These are phyloP conservation scores for Suillus americanus DNA, from an alignment of 768 basidiomycete genomes.

Conservation along the genomic window DNA sequence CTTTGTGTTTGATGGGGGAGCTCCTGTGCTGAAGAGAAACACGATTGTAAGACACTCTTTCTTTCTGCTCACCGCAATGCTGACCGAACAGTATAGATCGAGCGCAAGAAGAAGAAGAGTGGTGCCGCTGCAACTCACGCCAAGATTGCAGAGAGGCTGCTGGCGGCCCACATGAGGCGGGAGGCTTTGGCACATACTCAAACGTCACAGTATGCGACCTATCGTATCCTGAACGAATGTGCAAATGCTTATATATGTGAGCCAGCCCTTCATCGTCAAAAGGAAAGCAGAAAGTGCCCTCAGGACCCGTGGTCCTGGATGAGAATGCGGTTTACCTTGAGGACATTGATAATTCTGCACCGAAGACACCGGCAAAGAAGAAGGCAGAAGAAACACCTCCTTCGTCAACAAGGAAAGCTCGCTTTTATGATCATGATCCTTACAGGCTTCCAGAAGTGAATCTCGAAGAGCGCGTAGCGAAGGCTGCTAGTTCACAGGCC, in stretches of 20 bases:
- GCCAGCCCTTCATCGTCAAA: constrained; percentile 30
- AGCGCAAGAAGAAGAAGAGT: constrained; percentile 86
- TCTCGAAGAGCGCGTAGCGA: constrained; percentile 59
- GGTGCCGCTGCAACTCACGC: constrained; percentile 86
- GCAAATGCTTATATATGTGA: background rate
- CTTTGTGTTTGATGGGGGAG: constrained; percentile 98
- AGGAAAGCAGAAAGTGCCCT: constrained; percentile 46
- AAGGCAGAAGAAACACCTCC: constrained; percentile 34
- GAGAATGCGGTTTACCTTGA: constrained; percentile 86
- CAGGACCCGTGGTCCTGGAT: constrained; percentile 53
- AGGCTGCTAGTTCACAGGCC: constrained; percentile 55
- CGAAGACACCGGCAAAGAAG: constrained; percentile 48
- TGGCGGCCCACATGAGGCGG: constrained; percentile 90
- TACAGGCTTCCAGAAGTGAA: constrained; percentile 89
- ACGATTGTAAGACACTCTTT: constrained; percentile 67
- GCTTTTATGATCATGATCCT: constrained; percentile 82
- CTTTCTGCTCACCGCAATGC: background rate
- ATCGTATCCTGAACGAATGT: background rate
- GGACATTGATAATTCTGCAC: constrained; percentile 62
- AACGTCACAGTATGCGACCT: constrained; percentile 39
- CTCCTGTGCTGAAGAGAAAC: constrained; percentile 82
- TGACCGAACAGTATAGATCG: constrained; percentile 49
- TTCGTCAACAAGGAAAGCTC: constrained; percentile 58
- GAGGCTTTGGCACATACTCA: constrained; percentile 75
- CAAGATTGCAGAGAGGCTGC: constrained; percentile 85